Base-by-base conservation (phyloP, 2,329 filamentous ascomycete species). In the Leptodontidium sp. region DNA sequence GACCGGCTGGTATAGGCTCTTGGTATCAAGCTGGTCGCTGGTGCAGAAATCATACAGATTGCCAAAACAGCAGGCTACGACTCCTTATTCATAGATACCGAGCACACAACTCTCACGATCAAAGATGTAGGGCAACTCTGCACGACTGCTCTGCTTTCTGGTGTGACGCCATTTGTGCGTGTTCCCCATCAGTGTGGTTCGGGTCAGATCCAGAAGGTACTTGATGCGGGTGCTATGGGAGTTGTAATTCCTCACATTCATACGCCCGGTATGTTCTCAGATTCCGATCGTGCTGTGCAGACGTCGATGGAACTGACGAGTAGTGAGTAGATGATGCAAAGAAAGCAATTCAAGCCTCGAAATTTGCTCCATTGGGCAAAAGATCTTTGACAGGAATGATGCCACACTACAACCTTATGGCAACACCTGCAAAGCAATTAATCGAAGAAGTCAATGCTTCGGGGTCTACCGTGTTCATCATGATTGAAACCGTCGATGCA, bases 141-240 rank as follows among this genome's bases (percentile, higher is more conserved):
- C 21, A 52, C 24, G 17, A 52, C 49, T 24, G 49, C 49, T 17
- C 49, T 52, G 6, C 7, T 52, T 6, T 17, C 49, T 8, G 2
- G 49, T 24, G 49, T 52, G n/a, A 52, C 49, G 21, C 49, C 49
- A 24, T 52, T 52, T 24, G 49, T 52, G 49, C 49, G 49, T 24
- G 49, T 29, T 24, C 49, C 49, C 11, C 49, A 52, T 14, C 49
- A 52, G 12, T 52, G 49, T 52, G 49, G 49, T 26, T 21, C n/a
- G 9, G 49, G 49, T 24, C 49, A 52, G 49, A 52, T 52, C 11
- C 49, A 52, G 21, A 52, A 26, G 9, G 49, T 52, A 11, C 49
- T 52, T 24, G 24, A 52, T 26, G 49, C 49, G 21, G 49, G 49
- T 12, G 49, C 49, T 24, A 52, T 52, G 49, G 49, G 49, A 26